Percentiles rank a stretch among this genome's conserved stretches.
Evolutionary conservation across 1,284 basidiomycete genomes (phyloP).

Genomic region (Ganoderma leucocontextum): DNA sequence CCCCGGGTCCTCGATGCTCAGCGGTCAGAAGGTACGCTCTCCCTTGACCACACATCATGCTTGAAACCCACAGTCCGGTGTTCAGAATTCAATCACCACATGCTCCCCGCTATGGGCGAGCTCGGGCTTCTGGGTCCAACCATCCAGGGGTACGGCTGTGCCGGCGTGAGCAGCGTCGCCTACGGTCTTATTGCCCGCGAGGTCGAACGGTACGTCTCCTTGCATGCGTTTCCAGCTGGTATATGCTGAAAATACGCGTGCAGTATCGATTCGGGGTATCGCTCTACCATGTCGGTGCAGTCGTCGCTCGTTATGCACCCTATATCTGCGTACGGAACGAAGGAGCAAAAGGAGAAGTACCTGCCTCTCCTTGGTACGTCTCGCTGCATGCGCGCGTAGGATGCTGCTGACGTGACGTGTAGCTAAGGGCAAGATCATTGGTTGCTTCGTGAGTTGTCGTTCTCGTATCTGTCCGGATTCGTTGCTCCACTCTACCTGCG

Average conservation of each 20-base stretch:
- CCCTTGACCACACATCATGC: conserved; percentile 1
- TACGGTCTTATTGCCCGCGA: conserved; percentile 96
- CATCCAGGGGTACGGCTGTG: conserved; percentile 94
- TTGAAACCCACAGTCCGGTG: background rate
- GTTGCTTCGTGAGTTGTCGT: conserved; percentile 84
- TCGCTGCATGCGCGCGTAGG: background rate
- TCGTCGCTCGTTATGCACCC: conserved; percentile 99
- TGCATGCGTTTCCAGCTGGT: background rate
- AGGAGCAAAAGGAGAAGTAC: conserved; percentile 92
- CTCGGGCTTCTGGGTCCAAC: conserved; percentile 92
- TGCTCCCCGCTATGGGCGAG: conserved; percentile 92
- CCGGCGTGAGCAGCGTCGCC: conserved; percentile 90
- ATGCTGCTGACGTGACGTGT: conserved; percentile 16
- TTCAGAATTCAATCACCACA: conserved; percentile 79
- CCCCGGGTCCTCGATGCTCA: conserved; percentile 90
- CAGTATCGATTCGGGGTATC: conserved; percentile 95
- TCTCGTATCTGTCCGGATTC: background rate
- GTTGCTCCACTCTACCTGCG: background rate
- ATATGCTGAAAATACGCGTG: background rate
- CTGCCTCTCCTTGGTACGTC: conserved; percentile 80
- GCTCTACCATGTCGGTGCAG: conserved; percentile 96
- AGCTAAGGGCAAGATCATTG: conserved; percentile 90
- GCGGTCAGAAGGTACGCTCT: conserved; percentile 81
- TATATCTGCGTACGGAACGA: conserved; percentile 91
- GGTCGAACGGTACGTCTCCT: conserved; percentile 78